A percentile compares a stretch with the other conserved stretches of the same genome.
Evolutionary conservation across 345 rosid genomes (phyloP).

Genomic region (Mangifera indica): DNA sequence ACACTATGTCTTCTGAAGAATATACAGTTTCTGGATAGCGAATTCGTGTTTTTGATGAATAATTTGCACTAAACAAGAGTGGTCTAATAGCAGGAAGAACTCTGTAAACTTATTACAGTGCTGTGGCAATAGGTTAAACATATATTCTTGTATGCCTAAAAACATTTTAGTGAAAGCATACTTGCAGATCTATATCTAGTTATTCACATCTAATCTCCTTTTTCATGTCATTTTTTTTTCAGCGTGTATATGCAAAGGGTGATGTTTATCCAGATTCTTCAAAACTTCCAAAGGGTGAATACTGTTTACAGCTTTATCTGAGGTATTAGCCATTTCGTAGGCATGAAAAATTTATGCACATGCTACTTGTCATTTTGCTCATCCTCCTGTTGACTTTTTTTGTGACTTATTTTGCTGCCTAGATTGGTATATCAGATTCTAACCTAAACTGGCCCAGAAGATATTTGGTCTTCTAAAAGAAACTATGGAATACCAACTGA

Average conservation of each 20-base stretch:
- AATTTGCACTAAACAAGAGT: neutral
- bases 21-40: neutral
- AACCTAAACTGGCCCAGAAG: neutral
- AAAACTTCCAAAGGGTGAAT: slow-evolving; percentile 95
- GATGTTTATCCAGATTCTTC: slow-evolving; percentile 79
- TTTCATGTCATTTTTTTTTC: slow-evolving; percentile 6
- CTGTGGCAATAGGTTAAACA: slow-evolving; percentile 4
- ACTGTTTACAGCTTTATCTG: slow-evolving; percentile 66
- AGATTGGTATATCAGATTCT: slow-evolving; percentile 9
- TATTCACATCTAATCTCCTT: slow-evolving; percentile 10
- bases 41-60: slow-evolving; percentile 4
- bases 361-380: neutral
- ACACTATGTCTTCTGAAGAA: neutral
- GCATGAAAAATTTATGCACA: neutral
- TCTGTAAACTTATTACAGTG: slow-evolving; percentile 5
- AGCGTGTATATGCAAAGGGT: slow-evolving; percentile 88
- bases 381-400: neutral
- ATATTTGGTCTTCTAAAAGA: slow-evolving; percentile 13
- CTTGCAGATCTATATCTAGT: slow-evolving; percentile 9
- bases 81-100: neutral
- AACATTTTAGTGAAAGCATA: neutral
- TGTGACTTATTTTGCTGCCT: slow-evolving; percentile 1
- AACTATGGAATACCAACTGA: slow-evolving; percentile 9
- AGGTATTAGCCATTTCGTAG: slow-evolving; percentile 45
- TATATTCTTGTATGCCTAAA: neutral